Evolutionary conservation across 192 early-diverging fungal species (phyloP).

Genomic region (Oehlia diaphana): DNA sequence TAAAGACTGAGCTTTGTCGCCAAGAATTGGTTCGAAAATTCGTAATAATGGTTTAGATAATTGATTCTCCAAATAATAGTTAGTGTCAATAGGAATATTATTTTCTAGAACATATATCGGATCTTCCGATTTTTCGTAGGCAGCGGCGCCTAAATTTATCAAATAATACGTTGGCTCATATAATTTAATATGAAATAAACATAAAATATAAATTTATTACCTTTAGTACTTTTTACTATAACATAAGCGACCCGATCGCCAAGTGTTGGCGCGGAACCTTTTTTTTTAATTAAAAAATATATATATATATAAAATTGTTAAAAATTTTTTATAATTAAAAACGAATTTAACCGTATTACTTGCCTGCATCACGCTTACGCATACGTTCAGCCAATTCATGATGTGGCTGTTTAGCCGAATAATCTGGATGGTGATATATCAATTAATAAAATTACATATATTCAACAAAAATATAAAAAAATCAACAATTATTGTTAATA

Average conservation of each 20-base stretch:
- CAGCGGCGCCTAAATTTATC: conserved; percentile 60
- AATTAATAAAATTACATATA: background rate
- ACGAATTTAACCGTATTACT: background rate
- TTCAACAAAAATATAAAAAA: background rate
- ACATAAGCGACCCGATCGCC: conserved; percentile 98
- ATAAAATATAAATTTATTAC: background rate
- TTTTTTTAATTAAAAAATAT: background rate
- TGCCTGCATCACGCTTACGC: conserved; percentile 88
- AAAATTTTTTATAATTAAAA: too few species aligned
- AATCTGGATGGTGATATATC: conserved; percentile 56
- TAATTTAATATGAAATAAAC: background rate
- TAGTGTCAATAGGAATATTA: conserved; percentile 96
- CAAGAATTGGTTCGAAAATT: conserved; percentile 96
- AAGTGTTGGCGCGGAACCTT: conserved; percentile 86
- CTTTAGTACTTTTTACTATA: conserved; percentile 82
- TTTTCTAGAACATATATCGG: conserved; percentile 98
- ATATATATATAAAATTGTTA: background rate
- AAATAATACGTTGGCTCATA: background rate
- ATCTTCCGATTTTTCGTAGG: conserved; percentile 98
- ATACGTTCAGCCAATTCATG: conserved; percentile 94
- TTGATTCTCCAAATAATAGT: conserved; percentile 97
- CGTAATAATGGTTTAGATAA: conserved; percentile 88
- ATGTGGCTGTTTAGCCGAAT: conserved; percentile 94
- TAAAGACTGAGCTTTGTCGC: conserved; percentile 79
- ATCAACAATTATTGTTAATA: background rate